phyloP scores from a whole-genome alignment of 2,329 filamentous ascomycete genomes.

The Clonostachys sp. region DNA sequence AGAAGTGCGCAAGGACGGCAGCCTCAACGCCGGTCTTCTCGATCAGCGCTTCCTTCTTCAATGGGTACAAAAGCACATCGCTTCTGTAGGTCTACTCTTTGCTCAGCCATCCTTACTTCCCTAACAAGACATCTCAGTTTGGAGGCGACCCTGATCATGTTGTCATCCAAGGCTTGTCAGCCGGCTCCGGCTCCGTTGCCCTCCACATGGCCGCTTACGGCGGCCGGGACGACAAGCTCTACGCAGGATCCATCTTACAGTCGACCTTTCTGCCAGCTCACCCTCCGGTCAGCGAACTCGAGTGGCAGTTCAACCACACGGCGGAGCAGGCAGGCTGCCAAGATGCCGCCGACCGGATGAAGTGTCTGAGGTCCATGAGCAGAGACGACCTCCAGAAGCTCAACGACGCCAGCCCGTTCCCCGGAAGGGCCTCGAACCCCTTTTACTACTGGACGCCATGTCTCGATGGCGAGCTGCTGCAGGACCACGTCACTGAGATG shows the following conservation, averaged over 20 bases:
- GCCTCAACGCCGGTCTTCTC: conserved; percentile 58
- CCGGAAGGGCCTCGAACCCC: conserved; percentile 23
- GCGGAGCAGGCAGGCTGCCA: conserved; percentile 27
- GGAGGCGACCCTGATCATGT: conserved; percentile 55
- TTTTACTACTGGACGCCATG: conserved; percentile 48
- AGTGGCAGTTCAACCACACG: conserved; percentile 40
- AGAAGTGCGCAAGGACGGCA: conserved; percentile 46
- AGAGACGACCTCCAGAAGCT: conserved; percentile 28
- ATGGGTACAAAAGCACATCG: conserved; percentile 59
- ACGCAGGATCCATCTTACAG: conserved; percentile 38
- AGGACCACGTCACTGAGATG: conserved; percentile 32
- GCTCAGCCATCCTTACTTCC: not conserved
- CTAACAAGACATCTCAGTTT: conserved; percentile 27
- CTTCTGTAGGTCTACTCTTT: conserved; percentile 22
- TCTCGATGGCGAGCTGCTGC: conserved; percentile 40
- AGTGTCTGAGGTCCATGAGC: conserved; percentile 33
- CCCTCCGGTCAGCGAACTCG: conserved; percentile 33
- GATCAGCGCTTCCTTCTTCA: conserved; percentile 57
- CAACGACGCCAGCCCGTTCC: conserved; percentile 34
- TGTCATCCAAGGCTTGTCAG: conserved; percentile 57
- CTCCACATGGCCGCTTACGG: conserved; percentile 45
- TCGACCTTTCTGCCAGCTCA: conserved; percentile 46
- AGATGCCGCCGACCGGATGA: conserved; percentile 21
- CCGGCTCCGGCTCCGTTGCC: conserved; percentile 54
- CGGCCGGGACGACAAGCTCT: conserved; percentile 37